Evolutionary conservation across 2,329 filamentous ascomycete genomes (phyloP).

Genomic region (Dactylonectria estremocensis): DNA sequence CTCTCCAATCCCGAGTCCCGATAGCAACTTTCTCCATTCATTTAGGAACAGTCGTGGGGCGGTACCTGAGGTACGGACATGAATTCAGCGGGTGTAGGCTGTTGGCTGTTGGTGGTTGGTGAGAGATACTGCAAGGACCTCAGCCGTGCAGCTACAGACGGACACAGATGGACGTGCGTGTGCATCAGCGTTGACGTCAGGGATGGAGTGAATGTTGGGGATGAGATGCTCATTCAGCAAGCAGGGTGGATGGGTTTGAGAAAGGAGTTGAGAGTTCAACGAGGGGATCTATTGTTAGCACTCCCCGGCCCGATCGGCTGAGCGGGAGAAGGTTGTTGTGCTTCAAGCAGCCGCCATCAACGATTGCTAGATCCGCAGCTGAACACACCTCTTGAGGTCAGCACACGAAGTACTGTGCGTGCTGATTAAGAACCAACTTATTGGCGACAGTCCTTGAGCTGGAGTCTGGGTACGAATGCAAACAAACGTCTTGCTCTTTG

Average conservation of each 20-base stretch:
- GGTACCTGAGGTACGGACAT: constrained; percentile 1
- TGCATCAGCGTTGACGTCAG: constrained; percentile 37
- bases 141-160: constrained; percentile 1
- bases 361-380: neutral
- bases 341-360: neutral
- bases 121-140: constrained; percentile 29
- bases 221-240: constrained; percentile 31
- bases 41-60: constrained; percentile 1
- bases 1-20: neutral
- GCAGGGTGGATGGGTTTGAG: constrained; percentile 14
- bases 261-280: constrained; percentile 19
- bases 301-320: constrained; percentile 1
- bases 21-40: constrained; percentile 15
- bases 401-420: neutral
- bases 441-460: too few relatives aligned
- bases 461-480: too few relatives aligned
- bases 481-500: too few relatives aligned
- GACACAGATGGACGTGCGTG: constrained; percentile 9
- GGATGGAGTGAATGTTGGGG: constrained; percentile 43
- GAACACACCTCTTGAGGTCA: neutral
- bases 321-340: neutral
- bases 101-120: constrained; percentile 33
- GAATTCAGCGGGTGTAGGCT: constrained; percentile 10
- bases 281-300: constrained; percentile 11
- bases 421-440: neutral